Conservation (phyloP, 2,329 filamentous ascomycete species). For the Graphilbum ipis-grandicollis region DNA sequence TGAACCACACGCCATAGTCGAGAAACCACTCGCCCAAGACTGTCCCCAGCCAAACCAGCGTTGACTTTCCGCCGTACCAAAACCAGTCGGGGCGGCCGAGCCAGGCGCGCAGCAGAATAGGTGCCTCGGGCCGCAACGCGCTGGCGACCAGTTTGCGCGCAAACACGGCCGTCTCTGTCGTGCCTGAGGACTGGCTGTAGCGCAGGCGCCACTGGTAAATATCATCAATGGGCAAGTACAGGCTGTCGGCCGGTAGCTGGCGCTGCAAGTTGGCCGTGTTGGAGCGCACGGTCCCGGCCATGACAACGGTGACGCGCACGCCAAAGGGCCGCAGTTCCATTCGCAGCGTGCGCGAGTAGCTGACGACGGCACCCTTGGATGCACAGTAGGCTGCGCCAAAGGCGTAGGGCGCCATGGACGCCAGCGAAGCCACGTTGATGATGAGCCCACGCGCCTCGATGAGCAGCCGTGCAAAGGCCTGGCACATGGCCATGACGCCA, state of each 20-base stretch:
- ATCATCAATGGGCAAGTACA: conserved; percentile 27
- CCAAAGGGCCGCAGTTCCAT: conserved; percentile 34
- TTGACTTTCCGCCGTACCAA: conserved; percentile 20
- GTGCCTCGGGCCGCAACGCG: conserved; percentile 20
- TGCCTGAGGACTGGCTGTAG: conserved; percentile 24
- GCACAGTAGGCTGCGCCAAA: conserved; percentile 37
- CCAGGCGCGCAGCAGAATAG: conserved; percentile 16
- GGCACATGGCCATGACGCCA: conserved; percentile 36
- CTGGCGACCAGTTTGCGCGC: conserved; percentile 23
- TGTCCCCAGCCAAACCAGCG: conserved; percentile 13
- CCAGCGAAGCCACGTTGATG: conserved; percentile 36
- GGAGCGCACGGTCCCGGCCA: conserved; percentile 34
- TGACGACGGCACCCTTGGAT: conserved; percentile 35
- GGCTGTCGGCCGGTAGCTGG: conserved; percentile 24
- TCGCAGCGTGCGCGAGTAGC: conserved; percentile 35
- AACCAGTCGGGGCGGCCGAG: conserved; percentile 25
- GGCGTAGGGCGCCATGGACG: conserved; percentile 31
- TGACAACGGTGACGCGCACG: conserved; percentile 38
- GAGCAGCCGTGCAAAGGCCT: conserved; percentile 30
- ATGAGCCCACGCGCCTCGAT: conserved; percentile 32
- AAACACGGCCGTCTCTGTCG: conserved; percentile 24
- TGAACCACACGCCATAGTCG: conserved; percentile 16
- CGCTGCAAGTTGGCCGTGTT: conserved; percentile 27
- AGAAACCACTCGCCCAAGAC: conserved; percentile 20
- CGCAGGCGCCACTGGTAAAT: conserved; percentile 29